Percentiles rank a stretch among this genome's conserved stretches.
Conservation (phyloP, 306 rosid genomes). For the Glycine latifolia region DNA sequence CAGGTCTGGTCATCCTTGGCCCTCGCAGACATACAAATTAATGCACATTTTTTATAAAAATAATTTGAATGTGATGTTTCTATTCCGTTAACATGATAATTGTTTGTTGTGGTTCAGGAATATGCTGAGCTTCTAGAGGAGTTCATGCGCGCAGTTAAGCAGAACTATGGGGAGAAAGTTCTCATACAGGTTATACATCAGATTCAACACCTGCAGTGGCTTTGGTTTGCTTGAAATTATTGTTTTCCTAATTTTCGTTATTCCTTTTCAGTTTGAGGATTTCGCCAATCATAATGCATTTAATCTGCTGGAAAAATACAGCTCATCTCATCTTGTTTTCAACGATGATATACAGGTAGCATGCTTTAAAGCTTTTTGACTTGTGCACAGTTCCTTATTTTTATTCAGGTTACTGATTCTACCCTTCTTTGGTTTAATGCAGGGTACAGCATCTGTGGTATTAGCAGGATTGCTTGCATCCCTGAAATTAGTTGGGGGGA, state of each 20-base stretch:
- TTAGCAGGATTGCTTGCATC: slow-evolving; percentile 89
- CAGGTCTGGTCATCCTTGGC: slow-evolving; percentile 59
- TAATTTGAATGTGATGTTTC: slow-evolving; percentile 14
- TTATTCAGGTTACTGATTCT: slow-evolving; percentile 38
- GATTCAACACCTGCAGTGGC: slow-evolving; percentile 43
- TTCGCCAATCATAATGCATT: slow-evolving; percentile 97
- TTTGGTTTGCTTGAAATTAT: slow-evolving; percentile 29
- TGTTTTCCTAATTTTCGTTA: slow-evolving; percentile 26
- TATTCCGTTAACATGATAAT: slow-evolving; percentile 32
- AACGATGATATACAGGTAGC: slow-evolving; percentile 95
- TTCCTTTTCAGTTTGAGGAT: slow-evolving; percentile 81
- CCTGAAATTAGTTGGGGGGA: slow-evolving; percentile 83
- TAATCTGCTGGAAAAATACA: slow-evolving; percentile 78
- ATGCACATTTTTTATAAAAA: slow-evolving; percentile 17
- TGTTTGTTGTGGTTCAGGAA: slow-evolving; percentile 63
- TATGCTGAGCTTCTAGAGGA: slow-evolving; percentile 93
- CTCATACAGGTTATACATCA: slow-evolving; percentile 74
- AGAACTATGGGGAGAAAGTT: slow-evolving; percentile 94
- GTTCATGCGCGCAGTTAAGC: slow-evolving; percentile 92
- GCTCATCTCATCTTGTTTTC: slow-evolving; percentile 90
- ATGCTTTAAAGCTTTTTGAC: slow-evolving; percentile 19
- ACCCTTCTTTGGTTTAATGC: slow-evolving; percentile 49
- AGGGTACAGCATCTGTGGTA: slow-evolving; percentile 99
- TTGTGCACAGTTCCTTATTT: slow-evolving; percentile 24
- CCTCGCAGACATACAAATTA: background rate